Conservation (phyloP, 352 stramenopile species). For the Phytophthora sojae region DNA sequence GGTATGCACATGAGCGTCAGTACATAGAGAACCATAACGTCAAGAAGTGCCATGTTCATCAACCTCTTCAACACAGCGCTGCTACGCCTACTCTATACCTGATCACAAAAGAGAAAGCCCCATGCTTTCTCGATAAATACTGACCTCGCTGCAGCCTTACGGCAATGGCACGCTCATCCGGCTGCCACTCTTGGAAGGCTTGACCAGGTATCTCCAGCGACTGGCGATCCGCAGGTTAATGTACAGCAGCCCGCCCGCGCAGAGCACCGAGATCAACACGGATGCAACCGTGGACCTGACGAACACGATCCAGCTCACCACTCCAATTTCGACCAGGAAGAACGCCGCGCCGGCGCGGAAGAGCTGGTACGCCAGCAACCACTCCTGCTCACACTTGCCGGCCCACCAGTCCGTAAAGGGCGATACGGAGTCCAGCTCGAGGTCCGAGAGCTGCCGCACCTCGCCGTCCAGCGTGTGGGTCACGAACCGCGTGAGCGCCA, state of each 20-base stretch:
- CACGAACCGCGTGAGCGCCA: constrained; percentile 81
- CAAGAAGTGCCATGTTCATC: constrained; percentile 27
- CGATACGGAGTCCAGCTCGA: constrained; percentile 72
- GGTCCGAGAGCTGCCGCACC: constrained; percentile 54
- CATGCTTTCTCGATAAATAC: constrained; percentile 21
- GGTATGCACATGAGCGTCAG: constrained; percentile 16
- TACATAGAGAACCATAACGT: constrained; percentile 37
- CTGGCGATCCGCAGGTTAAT: constrained; percentile 76
- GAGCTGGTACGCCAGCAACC: constrained; percentile 72
- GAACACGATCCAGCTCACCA: constrained; percentile 77
- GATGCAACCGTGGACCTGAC: constrained; percentile 48
- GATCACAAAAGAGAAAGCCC: not conserved
- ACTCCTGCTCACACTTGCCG: constrained; percentile 75
- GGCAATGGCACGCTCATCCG: constrained; percentile 30
- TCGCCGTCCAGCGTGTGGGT: constrained; percentile 82
- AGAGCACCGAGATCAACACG: constrained; percentile 60
- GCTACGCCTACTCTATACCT: not conserved
- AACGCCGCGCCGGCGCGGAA: constrained; percentile 69
- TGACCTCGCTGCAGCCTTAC: not conserved
- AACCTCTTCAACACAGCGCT: not conserved
- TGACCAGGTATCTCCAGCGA: constrained; percentile 78
- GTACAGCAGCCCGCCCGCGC: constrained; percentile 56
- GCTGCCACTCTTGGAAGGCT: constrained; percentile 48
- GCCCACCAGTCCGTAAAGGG: constrained; percentile 80
- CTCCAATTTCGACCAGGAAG: constrained; percentile 63